Base-by-base conservation (phyloP, 805 yeast genomes). In the Metschnikowia borealis region DNA sequence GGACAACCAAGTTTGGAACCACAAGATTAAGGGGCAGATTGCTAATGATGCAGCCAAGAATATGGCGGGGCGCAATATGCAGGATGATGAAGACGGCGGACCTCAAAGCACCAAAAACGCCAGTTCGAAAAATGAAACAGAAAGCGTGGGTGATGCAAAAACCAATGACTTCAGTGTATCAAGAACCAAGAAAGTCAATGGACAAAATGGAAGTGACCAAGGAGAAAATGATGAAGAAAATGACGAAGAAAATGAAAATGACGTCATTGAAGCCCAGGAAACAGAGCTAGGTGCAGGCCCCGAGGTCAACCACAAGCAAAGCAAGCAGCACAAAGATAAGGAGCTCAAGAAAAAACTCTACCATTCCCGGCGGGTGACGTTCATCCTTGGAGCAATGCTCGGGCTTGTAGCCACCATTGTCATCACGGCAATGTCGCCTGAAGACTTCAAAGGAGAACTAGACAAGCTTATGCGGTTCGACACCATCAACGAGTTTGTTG, bases 331-430 rank as follows among this genome's bases (percentile, higher is more conserved):
- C 13, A 44, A 35, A 35, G 37, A 43, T n/a, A 49, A 51, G 32
- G 48, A 47, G 15, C 40, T 49, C 31, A 49, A 60, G 39, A 52
- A 52, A 21, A 57, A 51, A 23, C 53, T 73, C 34, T 65, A 73
- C 65, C 79, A 77, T 50, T 75, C 88, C 2, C 77, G 84, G 57
- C 67, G 88, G 47, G 73, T 82, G 18, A 73, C 82, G 7, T 86
- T 88, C 57, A 56, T 85, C 0, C 62, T 87, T 37, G 97, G 97
- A 41, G 82, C 95, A 0, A 42, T 88, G 1, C 53, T 88, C 13
- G 97, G 97, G 14, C 69, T 89, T 1, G 43, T 77, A 0, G 57
- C 80, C 3, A 90, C 97, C 0, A 72, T 81, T 32, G 80, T 85
- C 57, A 75, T 85, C 53, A 71, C 75, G 15, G 67, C 73, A 2